Conservation (phyloP, 352 stramenopile species). For the Phytophthora pisi region DNA sequence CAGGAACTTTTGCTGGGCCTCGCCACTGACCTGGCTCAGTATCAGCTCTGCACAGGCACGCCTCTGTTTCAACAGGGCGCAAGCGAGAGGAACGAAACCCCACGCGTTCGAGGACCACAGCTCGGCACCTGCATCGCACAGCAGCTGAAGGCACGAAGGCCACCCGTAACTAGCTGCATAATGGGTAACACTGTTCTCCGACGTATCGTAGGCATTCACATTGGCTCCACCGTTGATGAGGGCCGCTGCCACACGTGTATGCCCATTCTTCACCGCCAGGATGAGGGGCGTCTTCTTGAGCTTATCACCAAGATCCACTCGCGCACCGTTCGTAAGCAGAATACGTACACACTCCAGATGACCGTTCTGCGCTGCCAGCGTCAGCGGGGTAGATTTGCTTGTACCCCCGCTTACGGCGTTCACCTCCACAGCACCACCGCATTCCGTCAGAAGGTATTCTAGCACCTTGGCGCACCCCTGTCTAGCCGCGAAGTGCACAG, state of each 20-base stretch:
- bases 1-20: constrained; percentile 61
- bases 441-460: constrained; percentile 49
- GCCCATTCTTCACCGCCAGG: constrained; percentile 77
- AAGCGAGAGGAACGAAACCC: constrained; percentile 76
- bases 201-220: constrained; percentile 78
- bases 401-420: constrained; percentile 46
- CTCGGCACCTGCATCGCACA: constrained; percentile 60
- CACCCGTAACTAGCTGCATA: constrained; percentile 83
- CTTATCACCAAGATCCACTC: constrained; percentile 71
- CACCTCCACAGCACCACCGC: constrained; percentile 46
- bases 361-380: constrained; percentile 61
- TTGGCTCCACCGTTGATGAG: constrained; percentile 78
- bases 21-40: constrained; percentile 47
- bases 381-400: constrained; percentile 64
- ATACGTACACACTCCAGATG: constrained; percentile 62
- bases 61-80: constrained; percentile 69
- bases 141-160: constrained; percentile 65
- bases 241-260: constrained; percentile 51
- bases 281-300: constrained; percentile 83
- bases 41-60: constrained; percentile 66
- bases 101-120: constrained; percentile 78
- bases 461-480: constrained; percentile 53
- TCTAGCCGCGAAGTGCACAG: constrained; percentile 64
- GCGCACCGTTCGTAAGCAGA: constrained; percentile 57
- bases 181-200: constrained; percentile 76